phyloP scores from a whole-genome alignment of 305 asterid genomes.

The Rubia occidens region DNA sequence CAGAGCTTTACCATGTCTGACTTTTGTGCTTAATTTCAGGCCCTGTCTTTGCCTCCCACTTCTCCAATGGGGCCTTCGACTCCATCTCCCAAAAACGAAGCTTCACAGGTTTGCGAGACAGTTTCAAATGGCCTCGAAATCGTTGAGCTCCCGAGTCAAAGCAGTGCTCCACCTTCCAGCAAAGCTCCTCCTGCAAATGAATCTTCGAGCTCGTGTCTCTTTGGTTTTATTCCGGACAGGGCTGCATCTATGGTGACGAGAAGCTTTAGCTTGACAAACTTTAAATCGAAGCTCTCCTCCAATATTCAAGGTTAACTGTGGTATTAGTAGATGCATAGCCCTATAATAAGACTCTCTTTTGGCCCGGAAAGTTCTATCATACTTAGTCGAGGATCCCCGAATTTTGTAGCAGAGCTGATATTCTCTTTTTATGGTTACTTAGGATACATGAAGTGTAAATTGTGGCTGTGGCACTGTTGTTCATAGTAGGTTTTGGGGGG shows the following conservation, averaged over 20 bases:
- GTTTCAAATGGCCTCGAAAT: constrained; percentile 33
- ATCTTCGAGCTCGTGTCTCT: constrained; percentile 29
- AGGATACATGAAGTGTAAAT: constrained; percentile 1
- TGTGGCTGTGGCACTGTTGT: not conserved
- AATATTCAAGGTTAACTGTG: constrained; percentile 11
- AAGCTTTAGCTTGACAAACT: constrained; percentile 30
- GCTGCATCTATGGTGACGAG: constrained; percentile 39
- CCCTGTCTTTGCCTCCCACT: too few species aligned
- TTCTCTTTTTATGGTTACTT: not conserved
- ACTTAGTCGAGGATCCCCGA: constrained; percentile 15
- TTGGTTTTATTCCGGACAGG: constrained; percentile 33
- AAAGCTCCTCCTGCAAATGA: constrained; percentile 20
- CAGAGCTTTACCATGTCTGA: too few species aligned
- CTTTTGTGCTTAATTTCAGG: too few species aligned
- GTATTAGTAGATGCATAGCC: not conserved
- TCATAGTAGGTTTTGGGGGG: not conserved
- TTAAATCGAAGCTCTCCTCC: constrained; percentile 29
- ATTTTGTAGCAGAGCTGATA: constrained; percentile 24
- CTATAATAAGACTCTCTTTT: not conserved
- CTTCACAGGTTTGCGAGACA: constrained; percentile 35
- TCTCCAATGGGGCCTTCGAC: constrained; percentile 33
- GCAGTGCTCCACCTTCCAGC: constrained; percentile 25
- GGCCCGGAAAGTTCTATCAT: not conserved
- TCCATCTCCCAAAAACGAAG: constrained; percentile 43
- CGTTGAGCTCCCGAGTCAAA: constrained; percentile 22